These are phyloP conservation scores for Candida mesenterica DNA, from an alignment of 1,139 yeast species.

Conservation along the genomic window DNA sequence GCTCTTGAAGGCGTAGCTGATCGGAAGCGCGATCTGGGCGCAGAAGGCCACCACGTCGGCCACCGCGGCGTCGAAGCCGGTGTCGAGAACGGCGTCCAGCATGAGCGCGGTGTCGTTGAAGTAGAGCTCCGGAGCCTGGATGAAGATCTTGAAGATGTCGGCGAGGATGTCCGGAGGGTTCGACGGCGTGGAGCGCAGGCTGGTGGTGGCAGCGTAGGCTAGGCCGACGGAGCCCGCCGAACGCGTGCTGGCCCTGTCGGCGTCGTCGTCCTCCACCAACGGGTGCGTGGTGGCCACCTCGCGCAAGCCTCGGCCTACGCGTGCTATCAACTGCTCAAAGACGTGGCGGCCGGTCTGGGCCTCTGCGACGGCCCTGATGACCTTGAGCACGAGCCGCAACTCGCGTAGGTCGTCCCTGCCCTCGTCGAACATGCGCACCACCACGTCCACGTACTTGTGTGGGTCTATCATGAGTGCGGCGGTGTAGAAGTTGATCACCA, in stretches of 20 bases:
- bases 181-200: too few species aligned
- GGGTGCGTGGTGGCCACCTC: background rate
- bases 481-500: constrained; percentile 40
- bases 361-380: constrained; percentile 37
- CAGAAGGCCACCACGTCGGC: constrained; percentile 26
- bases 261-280: too few species aligned
- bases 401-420: constrained; percentile 30
- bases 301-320: background rate
- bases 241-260: too few species aligned
- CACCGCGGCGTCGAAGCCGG: constrained; percentile 37
- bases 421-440: constrained; percentile 25
- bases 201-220: too few species aligned
- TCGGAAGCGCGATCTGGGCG: constrained; percentile 29
- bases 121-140: constrained; percentile 34
- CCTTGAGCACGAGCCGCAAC: constrained; percentile 35
- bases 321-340: constrained; percentile 24
- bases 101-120: constrained; percentile 30
- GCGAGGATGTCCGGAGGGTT: constrained; percentile 31
- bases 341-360: constrained; percentile 23
- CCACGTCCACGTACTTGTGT: constrained; percentile 27
- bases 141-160: constrained; percentile 37
- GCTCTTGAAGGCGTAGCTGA: constrained; percentile 33
- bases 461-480: constrained; percentile 45
- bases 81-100: constrained; percentile 21
- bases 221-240: too few species aligned